Base-by-base conservation (phyloP, 1,284 basidiomycete genomes). In the Ceratobasidium theobromae region DNA sequence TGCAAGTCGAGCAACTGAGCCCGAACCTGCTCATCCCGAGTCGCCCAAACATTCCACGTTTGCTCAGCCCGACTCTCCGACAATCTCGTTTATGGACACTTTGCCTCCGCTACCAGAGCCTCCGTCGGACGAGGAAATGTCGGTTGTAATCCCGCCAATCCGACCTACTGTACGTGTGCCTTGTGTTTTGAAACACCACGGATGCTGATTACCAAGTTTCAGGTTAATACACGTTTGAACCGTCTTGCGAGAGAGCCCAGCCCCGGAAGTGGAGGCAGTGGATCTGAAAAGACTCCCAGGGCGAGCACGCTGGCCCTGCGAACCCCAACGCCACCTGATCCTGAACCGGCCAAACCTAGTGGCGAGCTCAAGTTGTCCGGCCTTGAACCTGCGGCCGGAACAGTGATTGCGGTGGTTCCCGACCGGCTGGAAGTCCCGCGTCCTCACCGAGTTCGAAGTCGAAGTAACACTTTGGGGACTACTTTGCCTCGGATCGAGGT, bases 81-180 rank as follows among this genome's bases (percentile, higher is more conserved):
- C 58, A 14, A 62, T 62, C 16, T 62, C 58, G 33, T 62, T 62
- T 28, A 62, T 62, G 58, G 58, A 62, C 40, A 62, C 58, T 1
- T 16, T 62, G 18, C 58, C 58, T 23, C 46, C 58, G 11, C 27
- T 62, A 46, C 58, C 58, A n/a, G 58, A 51, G n/a, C 58, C 58
- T 8, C 58, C 58, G 5, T 62, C 58, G 32, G 58, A 62, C 21
- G 58, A 62, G 18, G 58, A 62, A 14, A 2, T 40, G 14, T 32
- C 38, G 9, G 53, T 38, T 8, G 45, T 46, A 11, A 23, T 51
- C n/a, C 58, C 45, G 1, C 30, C 46, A 3, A 12, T 38, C 1
- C 46, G 58, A 27, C 58, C 58, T 25, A 23, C 28, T 38, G 58
- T 62, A 28, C 8, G 58, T 51, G 11, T 32, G 12, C 21, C 28